Evolutionary conservation across 257 asterid species (phyloP).

Genomic region (Scutellaria barbata): DNA sequence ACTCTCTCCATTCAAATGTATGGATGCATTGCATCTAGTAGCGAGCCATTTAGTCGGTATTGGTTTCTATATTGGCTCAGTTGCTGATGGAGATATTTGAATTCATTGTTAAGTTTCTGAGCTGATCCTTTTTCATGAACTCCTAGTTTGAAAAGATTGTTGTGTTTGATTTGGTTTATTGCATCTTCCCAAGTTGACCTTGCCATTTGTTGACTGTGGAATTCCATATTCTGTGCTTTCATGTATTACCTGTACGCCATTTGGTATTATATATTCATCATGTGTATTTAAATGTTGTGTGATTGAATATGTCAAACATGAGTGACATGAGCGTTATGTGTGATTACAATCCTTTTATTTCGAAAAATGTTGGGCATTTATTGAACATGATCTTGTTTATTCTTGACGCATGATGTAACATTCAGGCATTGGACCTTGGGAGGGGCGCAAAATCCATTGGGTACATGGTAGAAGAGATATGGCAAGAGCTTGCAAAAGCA

Average conservation of each 20-base stretch:
- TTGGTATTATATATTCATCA: not conserved
- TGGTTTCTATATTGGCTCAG: not conserved
- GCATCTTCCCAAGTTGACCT: not conserved
- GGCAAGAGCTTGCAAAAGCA: constrained; percentile 92
- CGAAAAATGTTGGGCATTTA: constrained; percentile 21
- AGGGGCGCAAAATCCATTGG: constrained; percentile 68
- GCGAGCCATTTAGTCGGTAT: constrained; percentile 2
- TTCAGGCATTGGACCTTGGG: constrained; percentile 86
- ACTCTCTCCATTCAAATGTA: not conserved
- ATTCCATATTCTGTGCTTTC: constrained; percentile 8
- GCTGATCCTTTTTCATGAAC: constrained; percentile 17
- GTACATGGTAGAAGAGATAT: constrained; percentile 90
- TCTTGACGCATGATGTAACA: constrained; percentile 25
- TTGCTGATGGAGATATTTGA: not conserved
- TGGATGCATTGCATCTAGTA: constrained; percentile 24
- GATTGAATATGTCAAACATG: constrained; percentile 19
- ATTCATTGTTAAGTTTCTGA: not conserved
- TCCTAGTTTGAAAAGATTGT: not conserved
- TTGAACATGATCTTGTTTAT: constrained; percentile 20
- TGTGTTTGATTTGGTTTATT: not conserved
- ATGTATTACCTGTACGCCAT: not conserved
- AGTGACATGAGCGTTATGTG: not conserved
- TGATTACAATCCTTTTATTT: constrained; percentile 9
- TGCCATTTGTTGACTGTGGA: not conserved
- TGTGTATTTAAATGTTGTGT: constrained; percentile 4